Evolutionary conservation across 1,284 basidiomycete genomes (phyloP), one percentile per base, ranked within the genome.

Genomic region (Porodaedalea pini): DNA sequence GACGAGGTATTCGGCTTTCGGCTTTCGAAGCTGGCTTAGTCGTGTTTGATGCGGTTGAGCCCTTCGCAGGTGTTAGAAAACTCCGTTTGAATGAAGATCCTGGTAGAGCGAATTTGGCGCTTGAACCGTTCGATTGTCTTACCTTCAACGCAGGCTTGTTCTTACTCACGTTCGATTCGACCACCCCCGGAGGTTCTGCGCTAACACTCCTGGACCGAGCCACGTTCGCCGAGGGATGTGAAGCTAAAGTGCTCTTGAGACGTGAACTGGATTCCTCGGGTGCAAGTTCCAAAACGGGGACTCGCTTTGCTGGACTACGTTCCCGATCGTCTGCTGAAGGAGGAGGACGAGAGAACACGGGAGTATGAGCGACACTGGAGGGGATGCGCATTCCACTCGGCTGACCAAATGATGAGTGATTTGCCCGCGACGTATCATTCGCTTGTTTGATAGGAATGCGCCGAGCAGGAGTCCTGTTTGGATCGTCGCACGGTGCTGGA

Each of bases 1-100:
- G 82, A 53, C 88, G 74, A 5, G 88, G 87, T 62, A 90, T 90
- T 68, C 77, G 79, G 68, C 87, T 88, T 0, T 64, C 70, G n/a
- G 25, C 19, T 19, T 47, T 34, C 2, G 19, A 31, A 23, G 13
- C 47, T 8, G 57, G 21, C 11, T 40, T 39, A 25, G 3, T 19
- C 21, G 51, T 13, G 23, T 21, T 48, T 11, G 34, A 23, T 13
- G 43, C 11, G 2, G 31, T 21, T n/a, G 43, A 11, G 21, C 25
- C 23, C 15, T n/a, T 54, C 27, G 36, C 11, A 41, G 32, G 47
- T 23, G 29, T 15, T 34, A 31, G 32, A 4, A 37, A 37, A 37
- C 13, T 13, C 8, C 34, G 41, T 37, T 47, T 44, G 32, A 31
- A 23, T 6, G 45, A 23, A 27, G 53, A 19, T n/a, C 23, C 31